Evolutionary conservation across 1,284 basidiomycete genomes (phyloP).

Genomic region (Hypsizygus ulmarius): DNA sequence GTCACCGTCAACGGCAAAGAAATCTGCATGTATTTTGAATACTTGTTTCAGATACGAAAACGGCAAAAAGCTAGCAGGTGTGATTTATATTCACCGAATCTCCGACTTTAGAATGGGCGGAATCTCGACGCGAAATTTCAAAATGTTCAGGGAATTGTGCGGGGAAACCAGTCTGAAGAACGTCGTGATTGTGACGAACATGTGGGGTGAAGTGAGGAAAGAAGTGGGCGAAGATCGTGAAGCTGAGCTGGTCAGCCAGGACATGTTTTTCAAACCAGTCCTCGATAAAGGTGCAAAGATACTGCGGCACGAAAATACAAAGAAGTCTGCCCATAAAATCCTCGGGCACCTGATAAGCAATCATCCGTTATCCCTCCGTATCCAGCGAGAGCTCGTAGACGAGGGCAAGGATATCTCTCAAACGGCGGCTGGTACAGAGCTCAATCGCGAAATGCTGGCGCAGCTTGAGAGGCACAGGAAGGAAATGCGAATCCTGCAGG

Average conservation of each 20-base stretch:
- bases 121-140: constrained; percentile 40
- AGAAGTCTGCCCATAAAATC: constrained; percentile 27
- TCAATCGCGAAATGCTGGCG: constrained; percentile 34
- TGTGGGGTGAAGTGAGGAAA: constrained; percentile 40
- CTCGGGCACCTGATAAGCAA: constrained; percentile 31
- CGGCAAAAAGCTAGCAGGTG: constrained; percentile 37
- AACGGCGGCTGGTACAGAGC: constrained; percentile 40
- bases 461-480: constrained; percentile 34
- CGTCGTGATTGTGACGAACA: constrained; percentile 44
- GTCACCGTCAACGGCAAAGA: background rate
- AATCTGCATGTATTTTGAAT: background rate
- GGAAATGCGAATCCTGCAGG: constrained; percentile 33
- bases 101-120: constrained; percentile 44
- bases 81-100: constrained; percentile 49
- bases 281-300: constrained; percentile 37
- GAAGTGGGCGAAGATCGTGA: constrained; percentile 36
- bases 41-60: constrained; percentile 33
- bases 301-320: constrained; percentile 32
- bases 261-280: constrained; percentile 38
- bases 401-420: constrained; percentile 36
- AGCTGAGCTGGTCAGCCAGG: constrained; percentile 29
- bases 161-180: constrained; percentile 42
- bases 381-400: constrained; percentile 42
- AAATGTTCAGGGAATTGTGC: constrained; percentile 45
- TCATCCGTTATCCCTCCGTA: constrained; percentile 34